phyloP scores from a whole-genome alignment of 2,329 filamentous ascomycete genomes.

The Aspergillus japonicus region DNA sequence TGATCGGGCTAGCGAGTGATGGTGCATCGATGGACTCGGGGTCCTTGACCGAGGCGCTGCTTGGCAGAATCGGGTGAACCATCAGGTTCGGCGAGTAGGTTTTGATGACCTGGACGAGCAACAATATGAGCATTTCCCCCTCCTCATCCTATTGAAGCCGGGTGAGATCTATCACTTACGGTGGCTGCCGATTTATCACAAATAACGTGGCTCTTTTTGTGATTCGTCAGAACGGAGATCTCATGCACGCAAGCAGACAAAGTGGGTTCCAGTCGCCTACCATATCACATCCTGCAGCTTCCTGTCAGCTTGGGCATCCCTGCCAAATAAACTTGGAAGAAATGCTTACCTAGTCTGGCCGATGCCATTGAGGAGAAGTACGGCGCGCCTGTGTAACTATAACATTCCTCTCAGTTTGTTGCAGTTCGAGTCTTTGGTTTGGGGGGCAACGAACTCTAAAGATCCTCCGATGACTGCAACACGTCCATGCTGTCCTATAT shows the following conservation, averaged over 20 bases:
- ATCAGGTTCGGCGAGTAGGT: constrained; percentile 97
- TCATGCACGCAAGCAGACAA: not conserved
- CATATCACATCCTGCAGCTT: constrained; percentile 67
- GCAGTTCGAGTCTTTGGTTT: not conserved
- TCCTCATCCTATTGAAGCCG: not conserved
- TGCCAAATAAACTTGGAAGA: not conserved
- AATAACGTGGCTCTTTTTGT: constrained; percentile 71
- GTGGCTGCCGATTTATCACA: constrained; percentile 83
- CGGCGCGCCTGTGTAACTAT: constrained; percentile 83
- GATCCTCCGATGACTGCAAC: constrained; percentile 93
- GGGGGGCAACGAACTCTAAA: constrained; percentile 60
- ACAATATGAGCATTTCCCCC: not conserved
- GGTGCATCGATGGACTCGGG: constrained; percentile 53
- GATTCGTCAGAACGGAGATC: constrained; percentile 16
- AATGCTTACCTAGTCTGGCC: constrained; percentile 67
- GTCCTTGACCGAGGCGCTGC: constrained; percentile 55
- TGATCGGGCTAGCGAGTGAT: constrained; percentile 67
- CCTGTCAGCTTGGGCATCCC: constrained; percentile 13
- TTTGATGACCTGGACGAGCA: constrained; percentile 71
- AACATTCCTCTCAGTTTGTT: constrained; percentile 12
- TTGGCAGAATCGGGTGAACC: constrained; percentile 95
- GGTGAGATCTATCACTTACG: constrained; percentile 24
- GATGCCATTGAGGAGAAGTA: constrained; percentile 99
- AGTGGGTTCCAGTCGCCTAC: constrained; percentile 48
- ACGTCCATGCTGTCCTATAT: constrained; percentile 79